These are phyloP conservation scores for Aspergillus diversus DNA, from an alignment of 495 filamentous ascomycete genomes.

Conservation along the genomic window DNA sequence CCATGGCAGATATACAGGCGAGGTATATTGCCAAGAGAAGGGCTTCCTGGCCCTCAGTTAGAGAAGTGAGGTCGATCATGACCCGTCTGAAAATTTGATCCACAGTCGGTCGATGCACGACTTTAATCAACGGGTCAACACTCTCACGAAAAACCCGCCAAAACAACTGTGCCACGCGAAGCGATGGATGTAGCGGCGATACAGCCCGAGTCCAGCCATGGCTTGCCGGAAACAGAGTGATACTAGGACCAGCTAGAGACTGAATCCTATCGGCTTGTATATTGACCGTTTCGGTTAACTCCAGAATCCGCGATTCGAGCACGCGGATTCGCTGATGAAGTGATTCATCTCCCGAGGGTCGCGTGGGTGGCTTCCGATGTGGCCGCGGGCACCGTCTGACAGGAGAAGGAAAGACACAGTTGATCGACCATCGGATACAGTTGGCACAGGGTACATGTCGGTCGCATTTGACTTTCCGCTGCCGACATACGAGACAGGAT, in stretches of 20 bases:
- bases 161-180: conserved; percentile 3
- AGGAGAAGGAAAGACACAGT: conserved; percentile 18
- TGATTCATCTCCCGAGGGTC: conserved; percentile 1
- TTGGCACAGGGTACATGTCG: conserved; percentile 17
- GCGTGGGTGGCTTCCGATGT: background rate
- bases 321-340: conserved; percentile 5
- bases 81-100: conserved; percentile 4
- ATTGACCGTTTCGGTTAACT: conserved; percentile 5
- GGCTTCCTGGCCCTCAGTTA: conserved; percentile 7
- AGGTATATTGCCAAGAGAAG: conserved; percentile 19
- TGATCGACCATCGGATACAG: conserved; percentile 19
- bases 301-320: conserved; percentile 7
- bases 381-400: conserved; percentile 14
- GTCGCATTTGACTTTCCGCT: conserved; percentile 22
- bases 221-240: conserved; percentile 7
- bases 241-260: background rate
- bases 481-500: conserved; percentile 19
- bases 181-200: conserved; percentile 8
- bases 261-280: conserved; percentile 5
- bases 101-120: conserved; percentile 15
- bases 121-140: conserved; percentile 21
- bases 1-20: conserved; percentile 16
- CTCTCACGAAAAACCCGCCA: conserved; percentile 15
- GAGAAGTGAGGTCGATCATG: background rate
- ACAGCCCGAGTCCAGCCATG: conserved; percentile 11